Evolutionary conservation across 148 eudicot species (phyloP).

Genomic region (Camellia japonica): DNA sequence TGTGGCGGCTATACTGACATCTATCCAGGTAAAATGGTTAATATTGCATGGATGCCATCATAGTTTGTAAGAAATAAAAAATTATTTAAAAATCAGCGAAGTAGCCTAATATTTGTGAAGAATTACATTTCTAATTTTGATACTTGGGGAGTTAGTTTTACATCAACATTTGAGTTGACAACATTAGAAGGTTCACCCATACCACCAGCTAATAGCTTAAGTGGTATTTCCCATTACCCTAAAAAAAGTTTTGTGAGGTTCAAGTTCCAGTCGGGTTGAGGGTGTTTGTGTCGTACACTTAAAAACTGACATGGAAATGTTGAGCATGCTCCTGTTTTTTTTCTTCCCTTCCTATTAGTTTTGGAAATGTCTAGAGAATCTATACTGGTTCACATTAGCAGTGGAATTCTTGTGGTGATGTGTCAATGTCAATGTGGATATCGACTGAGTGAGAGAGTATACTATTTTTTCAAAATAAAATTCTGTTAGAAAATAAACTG

Average conservation of each 20-base stretch:
- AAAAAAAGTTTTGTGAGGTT: too few relatives aligned
- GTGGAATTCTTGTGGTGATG: background rate
- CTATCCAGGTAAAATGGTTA: conserved; percentile 44
- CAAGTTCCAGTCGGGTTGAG: too few relatives aligned
- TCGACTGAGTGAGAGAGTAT: background rate
- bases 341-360: background rate
- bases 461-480: too few relatives aligned
- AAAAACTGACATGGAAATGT: background rate
- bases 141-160: too few relatives aligned
- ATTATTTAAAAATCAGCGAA: too few relatives aligned
- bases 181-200: too few relatives aligned
- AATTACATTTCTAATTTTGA: too few relatives aligned
- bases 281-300: background rate
- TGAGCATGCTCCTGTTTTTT: background rate
- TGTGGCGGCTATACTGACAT: conserved; percentile 67
- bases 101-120: too few relatives aligned
- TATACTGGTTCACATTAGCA: background rate
- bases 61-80: background rate
- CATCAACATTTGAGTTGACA: too few relatives aligned
- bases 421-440: background rate
- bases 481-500: too few relatives aligned
- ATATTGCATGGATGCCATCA: background rate
- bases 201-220: too few relatives aligned
- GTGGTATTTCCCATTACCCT: too few relatives aligned
- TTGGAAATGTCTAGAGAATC: background rate